phyloP scores from a whole-genome alignment of 495 filamentous ascomycete genomes.

The Stereocaulon alpinum region DNA sequence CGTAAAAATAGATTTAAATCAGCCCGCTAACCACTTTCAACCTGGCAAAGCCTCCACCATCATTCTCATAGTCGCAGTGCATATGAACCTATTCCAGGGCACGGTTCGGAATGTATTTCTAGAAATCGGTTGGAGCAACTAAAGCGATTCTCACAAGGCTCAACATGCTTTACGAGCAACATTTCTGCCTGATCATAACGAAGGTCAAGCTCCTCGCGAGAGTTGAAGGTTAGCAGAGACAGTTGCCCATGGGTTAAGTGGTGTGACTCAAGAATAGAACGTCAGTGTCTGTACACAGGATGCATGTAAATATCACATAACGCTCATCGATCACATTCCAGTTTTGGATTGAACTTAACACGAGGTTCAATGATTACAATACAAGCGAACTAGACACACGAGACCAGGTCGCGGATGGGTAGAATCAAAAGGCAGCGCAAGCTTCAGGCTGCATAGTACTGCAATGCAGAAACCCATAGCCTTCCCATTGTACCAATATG shows the following conservation, averaged over 20 bases:
- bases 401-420: conserved; percentile 4
- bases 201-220: not conserved
- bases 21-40: not conserved
- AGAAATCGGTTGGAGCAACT: not conserved
- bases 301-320: not conserved
- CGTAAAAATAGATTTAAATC: not conserved
- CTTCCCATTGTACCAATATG: not conserved
- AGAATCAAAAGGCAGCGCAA: conserved; percentile 5
- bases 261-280: not conserved
- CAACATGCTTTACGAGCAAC: not conserved
- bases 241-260: too few species aligned
- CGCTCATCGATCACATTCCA: not conserved
- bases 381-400: conserved; percentile 2
- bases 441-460: not conserved
- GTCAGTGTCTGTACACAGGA: not conserved
- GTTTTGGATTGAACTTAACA: not conserved
- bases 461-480: not conserved
- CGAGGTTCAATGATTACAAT: conserved; percentile 3
- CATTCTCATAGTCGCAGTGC: not conserved
- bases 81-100: not conserved
- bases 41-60: not conserved
- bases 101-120: not conserved
- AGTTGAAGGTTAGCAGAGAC: not conserved
- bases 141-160: not conserved
- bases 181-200: not conserved